A percentile compares a stretch with the other conserved stretches of the same genome.
These are phyloP conservation scores for Epichloe scottii DNA, from an alignment of 2,329 filamentous ascomycete genomes.

Conservation along the genomic window DNA sequence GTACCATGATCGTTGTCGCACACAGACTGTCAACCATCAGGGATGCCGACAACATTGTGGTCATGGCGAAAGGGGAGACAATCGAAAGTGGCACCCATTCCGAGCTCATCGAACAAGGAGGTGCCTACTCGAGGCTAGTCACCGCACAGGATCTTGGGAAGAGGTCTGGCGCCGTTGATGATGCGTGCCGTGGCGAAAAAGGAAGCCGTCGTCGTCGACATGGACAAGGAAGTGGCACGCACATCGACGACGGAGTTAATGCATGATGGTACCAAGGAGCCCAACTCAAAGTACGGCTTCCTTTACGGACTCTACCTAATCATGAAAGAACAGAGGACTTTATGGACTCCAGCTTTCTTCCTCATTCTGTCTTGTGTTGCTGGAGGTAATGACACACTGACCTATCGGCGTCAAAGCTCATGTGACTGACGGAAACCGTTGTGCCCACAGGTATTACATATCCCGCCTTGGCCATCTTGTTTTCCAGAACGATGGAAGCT, in stretches of 20 bases:
- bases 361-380: conserved; percentile 13
- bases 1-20: conserved; percentile 55
- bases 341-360: conserved; percentile 14
- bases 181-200: conserved; percentile 8
- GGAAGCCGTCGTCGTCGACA: conserved; percentile 13
- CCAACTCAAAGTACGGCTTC: conserved; percentile 13
- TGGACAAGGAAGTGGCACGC: conserved; percentile 11
- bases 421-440: background rate
- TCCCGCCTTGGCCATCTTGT: conserved; percentile 27
- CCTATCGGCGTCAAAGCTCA: background rate
- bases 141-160: conserved; percentile 27
- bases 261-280: conserved; percentile 4
- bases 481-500: conserved; percentile 26
- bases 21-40: conserved; percentile 46
- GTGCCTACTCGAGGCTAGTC: conserved; percentile 41
- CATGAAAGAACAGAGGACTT: conserved; percentile 16
- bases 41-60: conserved; percentile 53
- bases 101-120: conserved; percentile 33
- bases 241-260: conserved; percentile 13
- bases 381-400: conserved; percentile 13
- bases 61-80: conserved; percentile 45
- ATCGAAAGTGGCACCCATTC: conserved; percentile 52
- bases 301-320: conserved; percentile 18
- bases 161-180: conserved; percentile 2
- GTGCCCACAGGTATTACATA: conserved; percentile 22